Base-by-base conservation (phyloP, 2,329 filamentous ascomycete species). In the Calonectria pseudoturangicola region DNA sequence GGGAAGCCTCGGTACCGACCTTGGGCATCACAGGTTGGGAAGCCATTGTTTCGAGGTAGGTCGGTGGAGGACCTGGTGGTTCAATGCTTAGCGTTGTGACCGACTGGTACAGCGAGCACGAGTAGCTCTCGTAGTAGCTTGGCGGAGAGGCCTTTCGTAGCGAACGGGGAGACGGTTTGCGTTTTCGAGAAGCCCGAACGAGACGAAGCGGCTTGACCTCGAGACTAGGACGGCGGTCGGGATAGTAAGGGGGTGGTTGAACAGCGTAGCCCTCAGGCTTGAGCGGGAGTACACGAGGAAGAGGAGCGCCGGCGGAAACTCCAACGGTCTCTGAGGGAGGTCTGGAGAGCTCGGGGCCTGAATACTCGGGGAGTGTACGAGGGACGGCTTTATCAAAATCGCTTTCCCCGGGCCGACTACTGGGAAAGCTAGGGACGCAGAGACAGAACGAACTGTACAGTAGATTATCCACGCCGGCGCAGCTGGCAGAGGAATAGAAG, bases 401-500 rank as follows among this genome's bases (percentile, higher is more conserved):
- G 73, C 68, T 73, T 73, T 76, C 74, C 73, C 68, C 66, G 56
- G 71, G 63, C 70, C 65, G 73, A 70, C 67, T 72, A 51, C 58
- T 54, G 72, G 73, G 73, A 72, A 75, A 74, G 72, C 74, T 72
- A 30, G 74, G 73, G 50, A 76, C 39, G 50, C 74, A 76, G 54
- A 76, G 63, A 63, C 73, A 75, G 73, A 76, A 71, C 70, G 74
- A 73, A 56, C 72, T 71, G 68, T 66, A 63, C 62, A 76, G 66
- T 75, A 72, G 70, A 66, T 73, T 73, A 76, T 76, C 74, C 74
- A 76, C 68, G 68, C 74, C 74, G 63, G 73, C 73, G 66, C 74
- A 70, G 70, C 70, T 71, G 74, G 73, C 73, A 60, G 66, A 70
- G 51, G 63, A 66, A 25, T 45, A 13, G 36, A 39, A 45, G 63